Conservation (phyloP, 192 early-diverging fungal species). For the Chytriomyces hyalinus region DNA sequence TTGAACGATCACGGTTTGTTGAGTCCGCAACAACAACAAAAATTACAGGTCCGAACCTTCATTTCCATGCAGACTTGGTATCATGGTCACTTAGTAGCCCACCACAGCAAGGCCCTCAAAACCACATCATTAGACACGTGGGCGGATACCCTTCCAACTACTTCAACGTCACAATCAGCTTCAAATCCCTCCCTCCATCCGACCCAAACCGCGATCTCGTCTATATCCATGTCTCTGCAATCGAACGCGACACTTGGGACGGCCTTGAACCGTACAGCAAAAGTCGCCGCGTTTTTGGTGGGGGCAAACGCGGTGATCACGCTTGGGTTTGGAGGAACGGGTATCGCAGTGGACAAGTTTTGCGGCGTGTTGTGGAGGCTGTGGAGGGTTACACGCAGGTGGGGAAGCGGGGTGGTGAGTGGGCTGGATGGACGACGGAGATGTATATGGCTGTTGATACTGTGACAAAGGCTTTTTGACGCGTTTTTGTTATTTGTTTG, state of each 20-base stretch:
- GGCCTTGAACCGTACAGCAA: constrained; percentile 39
- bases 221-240: constrained; percentile 37
- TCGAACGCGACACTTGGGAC: constrained; percentile 46
- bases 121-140: constrained; percentile 42
- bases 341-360: constrained; percentile 41
- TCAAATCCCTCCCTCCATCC: neutral
- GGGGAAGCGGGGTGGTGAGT: neutral
- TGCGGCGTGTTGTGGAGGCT: constrained; percentile 39
- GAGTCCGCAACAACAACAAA: constrained; percentile 52
- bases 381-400: constrained; percentile 1
- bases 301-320: constrained; percentile 3
- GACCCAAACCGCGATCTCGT: constrained; percentile 20
- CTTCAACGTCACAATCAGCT: constrained; percentile 41
- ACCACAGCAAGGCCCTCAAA: constrained; percentile 5
- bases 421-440: constrained; percentile 13
- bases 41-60: constrained; percentile 63
- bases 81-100: constrained; percentile 54
- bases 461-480: neutral
- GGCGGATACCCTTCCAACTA: constrained; percentile 42
- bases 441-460: constrained; percentile 14
- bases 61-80: constrained; percentile 65
- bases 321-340: constrained; percentile 46
- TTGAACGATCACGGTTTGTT: constrained; percentile 5
- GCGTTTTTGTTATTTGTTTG: too few relatives aligned
- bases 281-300: neutral